phyloP scores from a whole-genome alignment of 768 basidiomycete genomes.

The Tricholoma sp. region DNA sequence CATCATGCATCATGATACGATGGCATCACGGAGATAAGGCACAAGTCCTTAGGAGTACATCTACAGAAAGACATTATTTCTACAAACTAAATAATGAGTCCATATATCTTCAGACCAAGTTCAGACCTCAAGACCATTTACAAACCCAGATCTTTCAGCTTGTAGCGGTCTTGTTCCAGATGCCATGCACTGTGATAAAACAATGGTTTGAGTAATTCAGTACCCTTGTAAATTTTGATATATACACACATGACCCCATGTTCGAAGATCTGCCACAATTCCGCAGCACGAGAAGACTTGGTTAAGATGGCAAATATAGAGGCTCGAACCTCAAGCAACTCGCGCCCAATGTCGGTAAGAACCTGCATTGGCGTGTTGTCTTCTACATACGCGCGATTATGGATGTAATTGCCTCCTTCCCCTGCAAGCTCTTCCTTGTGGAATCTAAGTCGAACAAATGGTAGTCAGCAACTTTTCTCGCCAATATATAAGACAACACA shows the following conservation, averaged over 20 bases:
- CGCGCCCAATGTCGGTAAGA: constrained; percentile 10
- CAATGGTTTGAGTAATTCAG: not conserved
- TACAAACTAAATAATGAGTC: too few species aligned
- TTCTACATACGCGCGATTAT: constrained; percentile 11
- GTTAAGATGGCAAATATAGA: constrained; percentile 2
- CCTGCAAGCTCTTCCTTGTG: constrained; percentile 20
- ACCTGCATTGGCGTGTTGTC: constrained; percentile 3
- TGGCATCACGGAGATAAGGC: too few species aligned
- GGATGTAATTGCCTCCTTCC: constrained; percentile 16
- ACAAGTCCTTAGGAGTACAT: too few species aligned
- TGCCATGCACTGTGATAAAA: constrained; percentile 6
- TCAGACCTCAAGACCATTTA: not conserved
- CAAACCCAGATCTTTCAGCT: constrained; percentile 1
- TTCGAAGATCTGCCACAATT: constrained; percentile 10
- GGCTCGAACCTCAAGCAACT: constrained; percentile 5
- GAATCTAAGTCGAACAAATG: constrained; percentile 7
- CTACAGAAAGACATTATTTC: too few species aligned
- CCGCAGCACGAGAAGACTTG: not conserved
- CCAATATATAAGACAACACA: not conserved
- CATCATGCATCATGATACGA: too few species aligned
- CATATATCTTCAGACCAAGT: too few species aligned
- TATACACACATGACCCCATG: constrained; percentile 12
- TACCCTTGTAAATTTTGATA: too few species aligned
- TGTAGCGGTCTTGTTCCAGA: constrained; percentile 7
- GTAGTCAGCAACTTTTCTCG: not conserved